A percentile compares a stretch with the other conserved stretches of the same genome.
Evolutionary conservation across 306 rosid genomes (phyloP).

Genomic region (Pachyrhizus erosus): DNA sequence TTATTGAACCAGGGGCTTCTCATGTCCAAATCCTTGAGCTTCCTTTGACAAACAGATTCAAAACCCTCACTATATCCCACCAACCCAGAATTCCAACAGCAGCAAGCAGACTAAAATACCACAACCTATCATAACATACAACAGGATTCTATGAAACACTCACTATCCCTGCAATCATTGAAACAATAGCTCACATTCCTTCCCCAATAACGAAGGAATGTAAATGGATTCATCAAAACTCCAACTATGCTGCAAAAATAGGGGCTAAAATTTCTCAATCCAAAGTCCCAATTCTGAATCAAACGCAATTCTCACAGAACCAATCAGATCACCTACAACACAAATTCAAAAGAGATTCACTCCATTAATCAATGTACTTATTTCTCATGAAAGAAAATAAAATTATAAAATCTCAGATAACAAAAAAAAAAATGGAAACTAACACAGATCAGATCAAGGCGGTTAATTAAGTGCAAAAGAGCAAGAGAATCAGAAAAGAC

Average conservation of each 20-base stretch:
- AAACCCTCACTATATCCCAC: conserved; percentile 49
- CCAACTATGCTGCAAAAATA: neutral
- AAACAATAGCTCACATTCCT: conserved; percentile 54
- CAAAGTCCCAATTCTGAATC: conserved; percentile 20
- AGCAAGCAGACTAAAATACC: conserved; percentile 41
- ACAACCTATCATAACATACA: conserved; percentile 50
- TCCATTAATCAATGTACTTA: conserved; percentile 37
- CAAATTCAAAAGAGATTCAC: conserved; percentile 51
- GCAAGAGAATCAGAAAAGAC: neutral
- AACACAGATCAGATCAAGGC: conserved; percentile 54
- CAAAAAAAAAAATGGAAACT: conserved; percentile 35
- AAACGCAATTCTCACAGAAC: conserved; percentile 38
- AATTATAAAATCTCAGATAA: conserved; percentile 38
- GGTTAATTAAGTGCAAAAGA: conserved; percentile 12
- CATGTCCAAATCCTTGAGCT: conserved; percentile 69
- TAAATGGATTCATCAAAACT: conserved; percentile 20
- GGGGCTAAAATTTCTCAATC: neutral
- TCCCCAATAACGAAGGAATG: conserved; percentile 42
- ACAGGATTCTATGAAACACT: conserved; percentile 48
- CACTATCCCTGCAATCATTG: conserved; percentile 51
- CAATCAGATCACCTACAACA: conserved; percentile 58
- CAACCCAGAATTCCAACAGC: conserved; percentile 56
- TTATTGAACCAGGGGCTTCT: conserved; percentile 80
- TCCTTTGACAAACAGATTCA: conserved; percentile 37
- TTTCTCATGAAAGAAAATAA: conserved; percentile 26